Base-by-base conservation (phyloP, 2,329 filamentous ascomycete genomes). In the Colletotrichum tropicicola region DNA sequence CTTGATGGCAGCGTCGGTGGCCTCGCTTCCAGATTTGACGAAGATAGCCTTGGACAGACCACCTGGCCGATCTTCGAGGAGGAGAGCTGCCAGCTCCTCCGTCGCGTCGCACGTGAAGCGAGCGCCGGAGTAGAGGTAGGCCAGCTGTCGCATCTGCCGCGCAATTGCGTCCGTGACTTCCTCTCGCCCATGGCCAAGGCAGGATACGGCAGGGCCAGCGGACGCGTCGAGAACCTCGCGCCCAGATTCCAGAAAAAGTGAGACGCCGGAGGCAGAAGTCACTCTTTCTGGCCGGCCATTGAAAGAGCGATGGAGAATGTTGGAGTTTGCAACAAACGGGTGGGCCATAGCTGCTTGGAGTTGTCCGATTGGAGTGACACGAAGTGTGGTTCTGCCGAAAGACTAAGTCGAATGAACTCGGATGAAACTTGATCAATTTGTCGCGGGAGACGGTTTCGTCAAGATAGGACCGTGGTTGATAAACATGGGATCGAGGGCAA, bases 1-100 rank as follows among this genome's bases (percentile, higher is more conserved):
- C 25, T 48, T 48, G 69, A 85, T 68, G 0, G 79, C 79, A 0
- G 81, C 76, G 58, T 86, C 83, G 12, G 79, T 76, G 0, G 82
- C 82, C 52, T 76, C 74, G 55, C 68, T 68, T n/a, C 56, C 45
- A 2, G 56, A 52, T 13, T 64, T 64, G 43, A 67, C 59, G 32
- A 64, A 64, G 0, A 67, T 64, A 28, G 59, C 64, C 23, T 67
- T 67, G 30, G 64, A 59, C 2, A 67, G 39, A 12, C 59, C 64
- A 19, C 64, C 64, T 2, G 64, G 44, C 15, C 21, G 37, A 28
- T 49, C 23, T 7, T 27, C n/a, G 10, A 66, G 58, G 2, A 66
- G 44, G 5, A 53, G 35, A 4, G 28, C 13, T 5, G 64, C 64
- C 4, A 66, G 59, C 10, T 55, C 35, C 53, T 66, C 64, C 1